Base-by-base conservation (phyloP, 164 flowering plant genomes). In the Macadamia tetraphylla region DNA sequence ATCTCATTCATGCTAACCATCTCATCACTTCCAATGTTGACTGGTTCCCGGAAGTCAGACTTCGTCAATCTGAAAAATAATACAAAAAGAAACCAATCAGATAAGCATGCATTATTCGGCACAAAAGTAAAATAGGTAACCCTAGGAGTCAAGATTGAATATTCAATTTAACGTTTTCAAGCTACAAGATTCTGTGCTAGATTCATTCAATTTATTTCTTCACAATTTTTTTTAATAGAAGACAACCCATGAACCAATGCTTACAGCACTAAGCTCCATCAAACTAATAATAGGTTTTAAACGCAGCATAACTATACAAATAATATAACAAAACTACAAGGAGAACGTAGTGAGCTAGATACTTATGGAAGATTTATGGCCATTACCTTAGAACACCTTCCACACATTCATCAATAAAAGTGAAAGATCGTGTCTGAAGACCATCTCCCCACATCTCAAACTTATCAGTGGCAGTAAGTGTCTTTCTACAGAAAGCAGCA, bases 401-500 rank as follows among this genome's bases (percentile, higher is more conserved):
- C 7, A 94, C 97, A 76, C 97, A 92, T 76, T 94, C 98, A 71
- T 94, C 98, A 70, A 91, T 94, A 83, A 94, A 94, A 40, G 97
- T 94, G 80, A 94, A 94, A 58, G 98, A 94, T 58, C 98, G 86
- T 13, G 98, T 94, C 75, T 94, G 98, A 63, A 85, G 80, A 11
- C 98, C 98, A 83, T 94, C 98, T 44, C 98, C 98, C 98, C 98
- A 94, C 98, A 94, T 94, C 86, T 94, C 99, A 80, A 94, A 94
- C 80, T 81, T 90, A 65, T 94, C 97, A 30, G 75, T 76, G 17
- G 99, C 79, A 66, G 99, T 94, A 30, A 84, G 64, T 17, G 96
- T 88, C 85, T 94, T 94, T 68, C 99, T 83, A 64, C 99, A 92
- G 69, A 94, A 94, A 23, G 99, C 99, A 74, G 99, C 99, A 42